Evolutionary conservation across 768 basidiomycete species (phyloP), one percentile per base, ranked within the genome.

Genomic region (Suillus sp.): DNA sequence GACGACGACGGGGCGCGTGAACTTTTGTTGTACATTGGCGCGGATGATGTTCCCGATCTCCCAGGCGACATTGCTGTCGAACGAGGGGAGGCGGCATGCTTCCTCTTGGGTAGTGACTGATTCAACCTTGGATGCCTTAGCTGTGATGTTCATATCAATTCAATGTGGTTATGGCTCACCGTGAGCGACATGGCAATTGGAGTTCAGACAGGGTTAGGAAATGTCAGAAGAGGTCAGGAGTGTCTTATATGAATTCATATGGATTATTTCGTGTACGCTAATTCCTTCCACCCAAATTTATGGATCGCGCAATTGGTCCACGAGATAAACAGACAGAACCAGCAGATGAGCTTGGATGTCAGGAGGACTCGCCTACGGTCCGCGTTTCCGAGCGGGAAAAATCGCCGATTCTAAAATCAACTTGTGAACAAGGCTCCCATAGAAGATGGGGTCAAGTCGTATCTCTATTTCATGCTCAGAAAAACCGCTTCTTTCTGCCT

Each of bases 11-110:
- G 76, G 68, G 4, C 62, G 65, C 1, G 67, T 50, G 54, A 68
- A 70, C 0, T 64, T 63, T 18, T 69, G 62, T 61, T 68, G 67
- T 27, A 67, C 63, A 10, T 61, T 60, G 2, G 61, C 22, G 13
- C 75, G 74, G 45, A 77, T 68, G 59, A 70, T 61, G 35, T 61
- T 66, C 16, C 76, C 76, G 30, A 77, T 55, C 34, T 71, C 71
- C 73, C 77, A 77, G 1, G 76, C 77, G 50, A 75, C 75, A 55
- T 72, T 66, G 30, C 71, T 69, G 56, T 75, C 69, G 64, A 77
- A 77, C 0, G 68, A 27, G 1, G 64, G 65, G 64, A 77, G 74
- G 1, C 67, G 53, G 45, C 74, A 70, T 11, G 66, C 63, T 10
- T 67, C 54, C 47, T 78, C 77, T 53, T 76, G 61, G 5, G 70